Base-by-base conservation (phyloP, 805 yeast genomes). In the Sungouiozyma ichnusensis region DNA sequence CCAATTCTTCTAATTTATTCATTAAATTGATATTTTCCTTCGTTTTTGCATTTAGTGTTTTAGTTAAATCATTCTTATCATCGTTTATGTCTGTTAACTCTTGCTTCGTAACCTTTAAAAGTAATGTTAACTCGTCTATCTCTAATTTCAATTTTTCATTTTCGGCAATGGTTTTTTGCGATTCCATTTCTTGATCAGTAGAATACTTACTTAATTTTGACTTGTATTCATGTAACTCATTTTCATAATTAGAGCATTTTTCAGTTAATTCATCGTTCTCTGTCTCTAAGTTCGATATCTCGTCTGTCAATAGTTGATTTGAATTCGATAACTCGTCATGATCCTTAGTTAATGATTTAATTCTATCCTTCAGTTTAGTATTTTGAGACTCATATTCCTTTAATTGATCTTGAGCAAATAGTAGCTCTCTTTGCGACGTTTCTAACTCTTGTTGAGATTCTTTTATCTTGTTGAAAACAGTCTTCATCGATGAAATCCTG, bases 381-480 rank as follows among this genome's bases (percentile, higher is more conserved):
- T 64, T 63, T 59, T 68, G 65, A 53, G 64, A 48, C 65, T 69
- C 66, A 58, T 74, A 57, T 62, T 74, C 63, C 56, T 60, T 64
- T 40, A 76, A 59, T 47, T 74, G 74, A 15, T 69, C 73, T 48
- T 74, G 74, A 1, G 74, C 68, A 3, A 63, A 65, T 35, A 74
- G 85, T 11, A n/a, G n/a, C n/a, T n/a, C n/a, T n/a, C n/a, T n/a
- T n/a, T n/a, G n/a, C n/a, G n/a, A n/a, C n/a, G n/a, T n/a, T n/a
- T n/a, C n/a, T 16, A 84, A 64, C 49, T 81, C 84, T 2, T 59
- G 63, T 53, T 82, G 81, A 0, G 85, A 66, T 44, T 75, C 81
- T 54, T 82, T 80, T 85, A 82, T 81, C 48, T 83, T 82, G 33
- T 65, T 69, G 58, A 83, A 83, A 2, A 83, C 72, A 1, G 79